Evolutionary conservation across 441 rosid species (phyloP).

Genomic region (Rhodomyrtus psidioides): DNA sequence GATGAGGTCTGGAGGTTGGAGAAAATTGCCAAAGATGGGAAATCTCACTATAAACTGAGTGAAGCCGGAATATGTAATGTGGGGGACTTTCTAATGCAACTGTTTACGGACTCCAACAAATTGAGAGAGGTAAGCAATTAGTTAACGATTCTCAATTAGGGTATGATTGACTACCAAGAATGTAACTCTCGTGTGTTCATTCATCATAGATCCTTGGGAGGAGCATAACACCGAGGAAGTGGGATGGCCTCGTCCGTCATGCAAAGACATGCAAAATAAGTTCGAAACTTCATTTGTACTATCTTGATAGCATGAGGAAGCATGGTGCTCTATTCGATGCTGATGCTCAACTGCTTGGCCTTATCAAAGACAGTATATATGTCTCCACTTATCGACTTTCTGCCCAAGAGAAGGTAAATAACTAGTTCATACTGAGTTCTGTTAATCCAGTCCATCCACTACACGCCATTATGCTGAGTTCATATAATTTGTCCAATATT

Average conservation of each 20-base stretch:
- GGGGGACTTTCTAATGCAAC: neutral
- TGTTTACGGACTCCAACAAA: neutral
- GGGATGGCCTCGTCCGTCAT: accelerated
- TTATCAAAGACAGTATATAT: neutral
- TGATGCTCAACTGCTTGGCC: neutral
- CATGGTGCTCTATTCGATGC: neutral
- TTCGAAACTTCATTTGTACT: neutral
- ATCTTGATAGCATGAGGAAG: neutral
- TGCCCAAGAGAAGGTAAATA: neutral
- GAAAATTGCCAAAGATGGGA: neutral
- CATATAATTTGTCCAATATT: neutral
- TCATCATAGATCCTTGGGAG: neutral
- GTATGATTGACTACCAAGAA: neutral
- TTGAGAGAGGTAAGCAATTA: neutral
- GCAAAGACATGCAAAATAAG: neutral
- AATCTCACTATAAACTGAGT: neutral
- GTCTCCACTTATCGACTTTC: neutral
- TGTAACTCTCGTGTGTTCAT: neutral
- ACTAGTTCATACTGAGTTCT: neutral
- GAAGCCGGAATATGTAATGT: neutral
- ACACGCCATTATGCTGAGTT: neutral
- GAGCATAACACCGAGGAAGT: accelerated
- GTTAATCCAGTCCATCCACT: neutral
- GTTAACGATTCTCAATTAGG: neutral
- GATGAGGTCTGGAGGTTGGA: neutral